Base-by-base conservation (phyloP, 495 filamentous ascomycete species). In the Aspergillus bertholletiae region DNA sequence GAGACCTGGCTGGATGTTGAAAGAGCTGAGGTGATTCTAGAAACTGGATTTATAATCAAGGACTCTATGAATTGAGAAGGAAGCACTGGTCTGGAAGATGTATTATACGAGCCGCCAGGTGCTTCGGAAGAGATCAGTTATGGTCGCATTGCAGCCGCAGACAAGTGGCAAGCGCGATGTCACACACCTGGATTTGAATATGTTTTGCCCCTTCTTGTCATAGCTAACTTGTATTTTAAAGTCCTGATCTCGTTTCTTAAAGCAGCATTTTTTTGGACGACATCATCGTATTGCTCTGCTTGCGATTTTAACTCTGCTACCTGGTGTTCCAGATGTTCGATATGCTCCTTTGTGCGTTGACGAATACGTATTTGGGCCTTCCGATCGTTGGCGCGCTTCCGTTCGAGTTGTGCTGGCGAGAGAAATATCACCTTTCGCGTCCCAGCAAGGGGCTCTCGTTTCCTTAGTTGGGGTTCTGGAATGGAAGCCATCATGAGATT, bases 311-410 rank as follows among this genome's bases (percentile, higher is more conserved):
- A 74, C 49, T 82, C 79, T 7, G 68, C 69, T 8, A 84, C 71
- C 54, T 77, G 73, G 18, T 66, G 63, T 59, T 83, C 77, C 9
- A 84, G 68, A 15, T 63, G 65, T 39, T 84, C 81, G 53, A 84
- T 84, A 58, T 81, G 80, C 48, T 81, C 79, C 49, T 80, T 84
- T 26, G 79, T 84, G 43, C 82, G 67, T 54, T 82, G 79, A 18
- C 82, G 78, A 55, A 84, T 86, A n/a, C 77, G 79, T 54, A 80
- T 72, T 57, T 86, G 83, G 26, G 83, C 82, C 59, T 86, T 82
- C 43, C 83, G 79, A 56, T 86, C 83, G 63, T 84, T 84, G 46
- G 81, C 81, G 49, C 83, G 77, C 58, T 86, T 86, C 43, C 82
- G 72, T 53, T 86, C 83, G 24, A 86, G 69, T 57, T 86, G 82